phyloP scores from a whole-genome alignment of 2,329 filamentous ascomycete species.

The Cercospora sojina region DNA sequence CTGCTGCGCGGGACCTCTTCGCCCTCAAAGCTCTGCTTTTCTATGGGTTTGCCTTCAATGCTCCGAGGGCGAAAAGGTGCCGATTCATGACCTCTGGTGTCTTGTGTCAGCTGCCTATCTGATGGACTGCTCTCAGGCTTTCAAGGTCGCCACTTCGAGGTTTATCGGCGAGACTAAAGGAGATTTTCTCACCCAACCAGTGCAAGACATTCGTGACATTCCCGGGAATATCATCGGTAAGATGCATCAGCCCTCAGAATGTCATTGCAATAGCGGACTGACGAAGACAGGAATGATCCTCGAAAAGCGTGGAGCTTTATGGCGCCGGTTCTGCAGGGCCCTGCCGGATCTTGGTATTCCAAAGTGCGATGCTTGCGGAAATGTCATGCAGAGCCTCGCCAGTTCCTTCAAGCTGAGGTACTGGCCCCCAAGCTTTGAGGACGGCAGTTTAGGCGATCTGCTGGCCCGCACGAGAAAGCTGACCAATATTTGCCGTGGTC shows the following conservation, averaged over 20 bases:
- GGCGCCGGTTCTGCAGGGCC: neutral
- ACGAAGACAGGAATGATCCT: neutral
- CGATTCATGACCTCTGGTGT: neutral
- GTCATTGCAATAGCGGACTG: neutral
- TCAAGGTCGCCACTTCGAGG: neutral
- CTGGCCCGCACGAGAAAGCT: neutral
- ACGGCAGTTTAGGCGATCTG: neutral
- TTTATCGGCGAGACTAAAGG: neutral
- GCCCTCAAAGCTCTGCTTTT: neutral
- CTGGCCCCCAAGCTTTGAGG: neutral
- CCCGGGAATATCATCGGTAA: neutral
- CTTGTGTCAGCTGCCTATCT: neutral
- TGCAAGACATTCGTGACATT: neutral
- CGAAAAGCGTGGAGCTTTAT: neutral
- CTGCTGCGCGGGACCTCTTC: neutral
- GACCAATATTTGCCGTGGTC: too few species aligned
- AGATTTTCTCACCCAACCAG: neutral
- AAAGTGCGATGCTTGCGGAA: neutral
- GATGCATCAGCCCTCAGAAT: neutral
- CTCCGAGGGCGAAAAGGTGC: neutral
- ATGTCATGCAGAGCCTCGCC: neutral
- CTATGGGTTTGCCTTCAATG: neutral
- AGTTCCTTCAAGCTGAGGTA: neutral
- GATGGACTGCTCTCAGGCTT: neutral
- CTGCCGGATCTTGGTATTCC: neutral